A percentile compares a stretch with the other conserved stretches of the same genome.
Conservation (phyloP, 2,329 filamentous ascomycete genomes). For the Alternaria triticimaculans region DNA sequence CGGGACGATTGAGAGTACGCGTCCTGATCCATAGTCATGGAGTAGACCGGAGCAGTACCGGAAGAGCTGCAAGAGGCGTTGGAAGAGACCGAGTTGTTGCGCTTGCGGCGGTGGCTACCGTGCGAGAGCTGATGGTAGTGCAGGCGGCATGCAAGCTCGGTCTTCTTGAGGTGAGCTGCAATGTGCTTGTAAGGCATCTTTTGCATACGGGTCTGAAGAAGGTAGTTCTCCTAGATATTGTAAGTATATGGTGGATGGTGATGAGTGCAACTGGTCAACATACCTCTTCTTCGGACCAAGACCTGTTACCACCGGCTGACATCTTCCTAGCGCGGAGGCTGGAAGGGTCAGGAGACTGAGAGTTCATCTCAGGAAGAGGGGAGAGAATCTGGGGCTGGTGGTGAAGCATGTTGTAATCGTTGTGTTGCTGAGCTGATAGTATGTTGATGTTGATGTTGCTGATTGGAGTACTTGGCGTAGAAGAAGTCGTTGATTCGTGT, state of each 20-base stretch:
- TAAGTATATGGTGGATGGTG: constrained; percentile 17
- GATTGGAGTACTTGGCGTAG: constrained; percentile 20
- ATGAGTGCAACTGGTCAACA: constrained; percentile 22
- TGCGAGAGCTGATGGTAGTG: constrained; percentile 88
- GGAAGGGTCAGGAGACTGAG: constrained; percentile 41
- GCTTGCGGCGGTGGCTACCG: constrained; percentile 80
- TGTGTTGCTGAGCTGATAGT: background rate
- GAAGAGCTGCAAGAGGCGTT: constrained; percentile 51
- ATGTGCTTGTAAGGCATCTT: constrained; percentile 95
- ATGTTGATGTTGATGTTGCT: constrained; percentile 41
- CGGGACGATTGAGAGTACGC: constrained; percentile 47
- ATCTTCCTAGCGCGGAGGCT: constrained; percentile 72
- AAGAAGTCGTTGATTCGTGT: constrained; percentile 33
- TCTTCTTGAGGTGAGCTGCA: constrained; percentile 83
- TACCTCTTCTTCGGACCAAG: constrained; percentile 88
- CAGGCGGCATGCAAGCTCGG: constrained; percentile 83
- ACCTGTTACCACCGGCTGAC: constrained; percentile 76
- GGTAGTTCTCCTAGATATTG: constrained; percentile 74
- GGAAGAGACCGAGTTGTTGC: constrained; percentile 73
- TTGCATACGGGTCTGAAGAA: constrained; percentile 81
- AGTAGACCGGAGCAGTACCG: constrained; percentile 48
- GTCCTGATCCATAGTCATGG: constrained; percentile 45
- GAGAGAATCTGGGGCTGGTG: constrained; percentile 49
- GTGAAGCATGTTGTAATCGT: constrained; percentile 43
- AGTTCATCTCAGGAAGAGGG: constrained; percentile 47